These are phyloP conservation scores for Alternaria brassicae DNA, from an alignment of 2,329 filamentous ascomycete species.

Conservation along the genomic window DNA sequence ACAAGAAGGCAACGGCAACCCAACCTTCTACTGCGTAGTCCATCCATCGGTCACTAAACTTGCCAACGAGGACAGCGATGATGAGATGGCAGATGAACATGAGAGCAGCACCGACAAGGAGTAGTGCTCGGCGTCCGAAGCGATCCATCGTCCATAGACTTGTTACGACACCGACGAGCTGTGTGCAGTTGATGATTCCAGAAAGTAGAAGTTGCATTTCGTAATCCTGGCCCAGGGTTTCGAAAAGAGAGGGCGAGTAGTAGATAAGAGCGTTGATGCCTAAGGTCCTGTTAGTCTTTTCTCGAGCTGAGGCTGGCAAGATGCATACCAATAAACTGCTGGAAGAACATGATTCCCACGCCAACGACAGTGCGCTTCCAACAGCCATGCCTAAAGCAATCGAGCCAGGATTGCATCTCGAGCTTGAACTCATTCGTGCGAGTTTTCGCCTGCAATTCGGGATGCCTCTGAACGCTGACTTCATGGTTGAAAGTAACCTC, in stretches of 20 bases:
- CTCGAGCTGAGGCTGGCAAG: not conserved
- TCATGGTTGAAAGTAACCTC: slow-evolving; percentile 63
- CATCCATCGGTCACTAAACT: slow-evolving; percentile 60
- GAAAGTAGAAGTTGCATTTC: slow-evolving; percentile 66
- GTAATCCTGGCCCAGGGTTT: slow-evolving; percentile 64
- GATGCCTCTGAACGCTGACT: slow-evolving; percentile 50
- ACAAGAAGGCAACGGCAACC: slow-evolving; percentile 64
- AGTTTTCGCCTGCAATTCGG: slow-evolving; percentile 37
- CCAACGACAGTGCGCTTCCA: slow-evolving; percentile 54
- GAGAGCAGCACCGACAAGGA: slow-evolving; percentile 54
- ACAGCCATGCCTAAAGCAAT: slow-evolving; percentile 57
- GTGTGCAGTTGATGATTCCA: slow-evolving; percentile 65
- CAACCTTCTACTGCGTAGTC: slow-evolving; percentile 61
- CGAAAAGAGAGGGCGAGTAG: slow-evolving; percentile 69
- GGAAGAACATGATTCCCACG: slow-evolving; percentile 54
- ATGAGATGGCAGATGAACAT: slow-evolving; percentile 62
- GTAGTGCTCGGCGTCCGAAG: slow-evolving; percentile 51
- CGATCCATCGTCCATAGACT: slow-evolving; percentile 55
- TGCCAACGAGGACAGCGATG: slow-evolving; percentile 63
- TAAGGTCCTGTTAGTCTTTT: slow-evolving; percentile 1
- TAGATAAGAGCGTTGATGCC: slow-evolving; percentile 58
- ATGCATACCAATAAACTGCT: slow-evolving; percentile 51
- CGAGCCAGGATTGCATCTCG: slow-evolving; percentile 56
- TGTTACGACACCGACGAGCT: slow-evolving; percentile 53
- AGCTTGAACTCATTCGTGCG: slow-evolving; percentile 51